Percentiles rank a stretch among this genome's conserved stretches.
phyloP scores from a whole-genome alignment of 106 monocot genomes.

The Posidonia australis region DNA sequence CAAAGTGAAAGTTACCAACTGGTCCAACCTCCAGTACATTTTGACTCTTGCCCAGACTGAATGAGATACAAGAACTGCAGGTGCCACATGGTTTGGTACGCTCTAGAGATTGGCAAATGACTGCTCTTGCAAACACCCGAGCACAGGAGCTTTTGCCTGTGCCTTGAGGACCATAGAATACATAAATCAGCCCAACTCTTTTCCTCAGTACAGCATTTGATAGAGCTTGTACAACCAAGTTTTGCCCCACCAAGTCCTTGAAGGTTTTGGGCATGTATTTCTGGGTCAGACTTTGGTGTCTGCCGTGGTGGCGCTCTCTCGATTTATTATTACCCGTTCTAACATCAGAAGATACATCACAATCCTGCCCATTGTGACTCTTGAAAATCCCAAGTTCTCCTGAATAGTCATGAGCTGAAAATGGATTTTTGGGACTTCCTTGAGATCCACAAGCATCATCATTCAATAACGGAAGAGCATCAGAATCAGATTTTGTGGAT shows the following conservation, averaged over 20 bases:
- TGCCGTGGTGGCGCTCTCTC: conserved; percentile 10
- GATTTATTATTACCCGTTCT: conserved; percentile 22
- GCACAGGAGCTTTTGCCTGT: conserved; percentile 93
- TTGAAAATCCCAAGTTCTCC: conserved; percentile 58
- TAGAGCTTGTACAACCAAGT: conserved; percentile 83
- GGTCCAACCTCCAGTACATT: conserved; percentile 59
- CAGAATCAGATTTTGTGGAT: conserved; percentile 59
- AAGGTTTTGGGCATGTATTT: conserved; percentile 88
- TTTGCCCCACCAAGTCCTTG: conserved; percentile 83
- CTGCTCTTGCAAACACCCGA: conserved; percentile 73
- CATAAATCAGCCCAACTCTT: conserved; percentile 73
- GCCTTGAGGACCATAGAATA: no score
- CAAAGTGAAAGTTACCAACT: conserved; percentile 38
- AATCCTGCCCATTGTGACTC: conserved; percentile 43
- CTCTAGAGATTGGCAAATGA: conserved; percentile 57
- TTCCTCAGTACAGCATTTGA: conserved; percentile 64
- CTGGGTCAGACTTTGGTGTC: conserved; percentile 59
- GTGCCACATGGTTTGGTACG: conserved; percentile 64
- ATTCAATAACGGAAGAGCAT: conserved; percentile 54
- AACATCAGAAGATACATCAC: conserved; percentile 42
- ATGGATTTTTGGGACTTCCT: conserved; percentile 17
- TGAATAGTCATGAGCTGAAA: conserved; percentile 30
- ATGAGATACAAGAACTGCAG: conserved; percentile 63
- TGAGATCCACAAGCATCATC: conserved; percentile 52
- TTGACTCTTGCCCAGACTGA: conserved; percentile 55